Evolutionary conservation across 2,329 filamentous ascomycete genomes (phyloP), one percentile per base, ranked within the genome.

Genomic region (Calonectria henricotiae): DNA sequence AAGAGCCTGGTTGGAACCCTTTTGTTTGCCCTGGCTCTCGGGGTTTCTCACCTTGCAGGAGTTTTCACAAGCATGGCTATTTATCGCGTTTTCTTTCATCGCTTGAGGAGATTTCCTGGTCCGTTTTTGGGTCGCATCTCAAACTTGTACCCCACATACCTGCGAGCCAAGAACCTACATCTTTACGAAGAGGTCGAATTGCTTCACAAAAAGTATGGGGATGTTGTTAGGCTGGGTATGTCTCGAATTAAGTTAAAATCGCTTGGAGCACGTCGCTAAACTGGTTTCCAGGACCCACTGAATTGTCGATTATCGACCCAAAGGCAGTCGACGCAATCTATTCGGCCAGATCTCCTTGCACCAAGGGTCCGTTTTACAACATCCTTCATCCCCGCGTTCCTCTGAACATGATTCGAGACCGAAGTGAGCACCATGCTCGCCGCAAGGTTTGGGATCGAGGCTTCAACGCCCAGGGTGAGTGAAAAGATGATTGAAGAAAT

Each of bases 71-170:
- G 71, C 35, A 70, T 72, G 13, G 13, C 66, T 5, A 4, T 66
- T 7, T 72, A 73, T 9, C 61, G 71, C 11, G 15, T 32, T 2
- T 0, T 66, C 2, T 78, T 80, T 23, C 78, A 80, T 47, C 73
- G 73, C 1, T 44, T 81, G 39, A 74, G 76, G n/a, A 61, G 67
- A 2, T 81, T 80, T 27, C 72, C 78, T 0, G 79, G 79, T 0
- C 79, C 79, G 0, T 78, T 79, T 32, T 13, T 62, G 11, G 78
- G 76, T 17, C 72, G 74, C 5, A 54, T 78, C n/a, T 79, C 75
- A 6, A 79, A 78, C 13, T 71, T 72, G 3, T 75, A 76, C 47
- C 63, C 75, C 7, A 78, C 78, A 1, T 68, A 47, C 4, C 74
- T 74, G 7, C 71, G 70, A 8, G 62, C 71, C 5, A 77, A 74